Evolutionary conservation across 176 grass and related monocot species (phyloP), one percentile per base, ranked within the genome.

Genomic region (Avena atlantica): DNA sequence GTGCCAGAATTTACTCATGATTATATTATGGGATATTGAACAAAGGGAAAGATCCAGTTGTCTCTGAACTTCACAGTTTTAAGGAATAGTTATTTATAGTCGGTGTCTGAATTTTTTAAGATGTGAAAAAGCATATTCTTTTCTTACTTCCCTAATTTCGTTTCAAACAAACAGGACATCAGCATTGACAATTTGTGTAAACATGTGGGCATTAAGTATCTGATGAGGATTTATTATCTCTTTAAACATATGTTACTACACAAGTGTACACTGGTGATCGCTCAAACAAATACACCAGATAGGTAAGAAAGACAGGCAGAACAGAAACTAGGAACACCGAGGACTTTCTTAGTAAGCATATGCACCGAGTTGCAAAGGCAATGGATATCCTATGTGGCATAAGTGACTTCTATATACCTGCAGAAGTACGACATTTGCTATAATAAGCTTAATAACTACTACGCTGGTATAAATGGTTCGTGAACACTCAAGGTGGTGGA

Each of bases 121-220:
- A 69, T 16, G 27, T 15, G 64, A 20, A 69, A 81, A 80, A 31
- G 31, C 62, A 82, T 34, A 82, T 21, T 36, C 50, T 20, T 70
- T 82, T 70, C 27, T 29, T 51, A 56, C 7, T 23, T 70, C 3
- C 19, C 19, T 56, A 70, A 34, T 70, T 53, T 55, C 3, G 21
- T 31, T 40, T 36, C 17, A 2, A 16, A 70, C 64, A 68, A 68
- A 82, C 11, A 55, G 27, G 27, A 82, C 64, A 55, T 37, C 19
- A 55, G 64, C 49, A 53, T 70, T 70, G 64, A 70, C 55, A 34
- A 23, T 53, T 64, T 31, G 48, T 53, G 27, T 12, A 82, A 70
- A 70, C 48, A 70, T 19, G 29, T 68, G 49, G 36, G 69, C 55
- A 82, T 37, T 16, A 82, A 70, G 64, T 70, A 82, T 24, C 49